phyloP scores from a whole-genome alignment of 352 stramenopile genomes.

The Pythium scleroteichum region DNA sequence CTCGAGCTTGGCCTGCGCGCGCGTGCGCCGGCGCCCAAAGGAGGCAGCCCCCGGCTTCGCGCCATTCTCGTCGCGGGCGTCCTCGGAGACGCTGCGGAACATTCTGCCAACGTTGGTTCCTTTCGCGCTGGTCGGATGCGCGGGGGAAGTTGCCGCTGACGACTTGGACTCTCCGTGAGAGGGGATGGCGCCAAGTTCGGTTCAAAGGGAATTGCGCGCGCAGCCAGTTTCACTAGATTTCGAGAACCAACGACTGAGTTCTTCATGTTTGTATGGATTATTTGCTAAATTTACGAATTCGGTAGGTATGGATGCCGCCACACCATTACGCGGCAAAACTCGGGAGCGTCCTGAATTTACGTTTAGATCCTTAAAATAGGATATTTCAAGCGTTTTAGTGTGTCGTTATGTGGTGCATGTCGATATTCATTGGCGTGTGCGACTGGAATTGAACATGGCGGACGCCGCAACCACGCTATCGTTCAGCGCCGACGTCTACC shows the following conservation, averaged over 20 bases:
- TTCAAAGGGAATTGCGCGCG: constrained; percentile 14
- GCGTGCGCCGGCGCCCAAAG: constrained; percentile 31
- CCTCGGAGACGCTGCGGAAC: constrained; percentile 25
- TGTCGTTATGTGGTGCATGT: constrained; percentile 11
- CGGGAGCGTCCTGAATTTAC: too few species aligned
- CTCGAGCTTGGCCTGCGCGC: constrained; percentile 32
- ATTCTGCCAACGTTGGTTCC: constrained; percentile 10
- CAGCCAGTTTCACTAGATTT: constrained; percentile 2
- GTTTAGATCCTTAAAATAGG: neutral
- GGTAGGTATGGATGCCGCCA: neutral
- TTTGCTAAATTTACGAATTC: neutral
- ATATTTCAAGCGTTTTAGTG: neutral
- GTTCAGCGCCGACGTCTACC: constrained; percentile 72
- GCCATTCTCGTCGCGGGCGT: constrained; percentile 15
- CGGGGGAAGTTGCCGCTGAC: too few species aligned
- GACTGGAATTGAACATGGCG: constrained; percentile 5
- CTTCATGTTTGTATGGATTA: neutral
- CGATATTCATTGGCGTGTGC: constrained; percentile 8
- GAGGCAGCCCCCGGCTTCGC: neutral
- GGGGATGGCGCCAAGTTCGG: constrained; percentile 13
- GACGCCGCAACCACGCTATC: constrained; percentile 39
- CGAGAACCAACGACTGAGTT: neutral
- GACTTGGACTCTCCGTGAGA: too few species aligned
- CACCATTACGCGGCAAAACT: too few species aligned
- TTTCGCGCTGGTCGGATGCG: too few species aligned